Base-by-base conservation (phyloP, 352 stramenopile genomes). In the Globisporangium alternatum region DNA sequence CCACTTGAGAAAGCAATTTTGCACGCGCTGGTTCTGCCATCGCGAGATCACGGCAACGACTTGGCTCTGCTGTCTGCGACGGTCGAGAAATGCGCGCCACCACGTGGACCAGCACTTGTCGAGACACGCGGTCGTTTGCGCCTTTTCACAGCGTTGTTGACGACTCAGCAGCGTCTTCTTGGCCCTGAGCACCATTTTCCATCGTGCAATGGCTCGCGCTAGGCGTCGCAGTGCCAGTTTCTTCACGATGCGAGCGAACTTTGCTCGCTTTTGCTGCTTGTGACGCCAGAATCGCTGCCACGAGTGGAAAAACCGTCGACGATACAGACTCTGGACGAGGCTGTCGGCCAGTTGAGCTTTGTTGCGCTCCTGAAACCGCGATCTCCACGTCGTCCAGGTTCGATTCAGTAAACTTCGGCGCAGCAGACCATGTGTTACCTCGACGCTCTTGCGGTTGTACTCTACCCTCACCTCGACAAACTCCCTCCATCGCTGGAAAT, bases 1-100 rank as follows among this genome's bases (percentile, higher is more conserved):
- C 76, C 76, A 83, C 2, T 44, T 58, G 8, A 70, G 57, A 22
- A 83, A 83, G 28, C 35, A 71, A 10, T 33, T 49, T 5, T 67
- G 57, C 8, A 78, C 22, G 6, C 69, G 69, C 48, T 66, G 52
- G 39, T 56, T 55, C 45, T 78, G 65, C 68, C 75, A 75, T 30
- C 47, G 73, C n/a, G 25, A 68, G 13, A 74, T 15, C 30, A 68
- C 73, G 0, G 7, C 48, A 5, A 55, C 49, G 2, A 79, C 56
- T 60, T 61, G 63, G 39, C 57, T 25, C 15, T 56, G 48, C 22
- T 74, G 72, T 3, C 47, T 35, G 43, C 57, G 62, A 6, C 66
- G 61, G 2, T n/a, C 45, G 22, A 66, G 13, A n/a, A 75, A 63
- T 10, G 49, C 60, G 0, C 19, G 19, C 58, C 60, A 55, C 74